Evolutionary conservation across 1,139 yeast genomes (phyloP), one percentile per base, ranked within the genome.

Genomic region (Sugiyamaella xylanicola): DNA sequence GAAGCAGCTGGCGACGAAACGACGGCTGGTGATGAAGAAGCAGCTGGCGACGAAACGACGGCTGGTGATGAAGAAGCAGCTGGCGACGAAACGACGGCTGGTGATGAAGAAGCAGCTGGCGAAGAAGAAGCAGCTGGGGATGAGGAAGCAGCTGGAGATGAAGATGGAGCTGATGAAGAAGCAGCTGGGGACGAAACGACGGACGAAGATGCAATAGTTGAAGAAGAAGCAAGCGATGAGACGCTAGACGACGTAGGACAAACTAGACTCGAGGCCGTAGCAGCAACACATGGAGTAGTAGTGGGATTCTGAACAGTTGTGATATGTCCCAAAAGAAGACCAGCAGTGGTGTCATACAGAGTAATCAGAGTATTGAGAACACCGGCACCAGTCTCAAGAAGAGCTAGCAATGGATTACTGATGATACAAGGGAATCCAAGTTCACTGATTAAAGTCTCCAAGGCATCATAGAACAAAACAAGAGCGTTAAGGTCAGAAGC

Each of bases 171-270:
- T 27, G 17, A 21, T 7, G 54, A 15, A 22, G 36, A 19, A 22
- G 52, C 51, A 35, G 19, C 43, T 13, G 25, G 32, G 35, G 39
- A 49, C 37, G 32, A 29, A 20, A 40, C 48, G 36, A 22, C 32
- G 22, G 32, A 22, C 7, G 44, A 20, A 20, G 44, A 16, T 9
- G 44, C 5, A n/a, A n/a, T n/a, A n/a, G n/a, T n/a, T n/a, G n/a
- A n/a, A n/a, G n/a, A n/a, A n/a, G n/a, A n/a, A n/a, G n/a, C n/a
- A n/a, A n/a, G n/a, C n/a, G n/a, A n/a, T n/a, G n/a, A n/a, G n/a
- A n/a, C n/a, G 13, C 42, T 13, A 4, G 48, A 45, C 13, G 39
- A 17, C 40, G 15, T 8, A 13, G 48, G 16, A 29, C 39, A 15
- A 27, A 29, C 17, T 16, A 21, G 16, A 32, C 41, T 13, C 15